A percentile compares a stretch with the other conserved stretches of the same genome.
Evolutionary conservation across 805 yeast genomes (phyloP).

Genomic region (Ogataea henricii): DNA sequence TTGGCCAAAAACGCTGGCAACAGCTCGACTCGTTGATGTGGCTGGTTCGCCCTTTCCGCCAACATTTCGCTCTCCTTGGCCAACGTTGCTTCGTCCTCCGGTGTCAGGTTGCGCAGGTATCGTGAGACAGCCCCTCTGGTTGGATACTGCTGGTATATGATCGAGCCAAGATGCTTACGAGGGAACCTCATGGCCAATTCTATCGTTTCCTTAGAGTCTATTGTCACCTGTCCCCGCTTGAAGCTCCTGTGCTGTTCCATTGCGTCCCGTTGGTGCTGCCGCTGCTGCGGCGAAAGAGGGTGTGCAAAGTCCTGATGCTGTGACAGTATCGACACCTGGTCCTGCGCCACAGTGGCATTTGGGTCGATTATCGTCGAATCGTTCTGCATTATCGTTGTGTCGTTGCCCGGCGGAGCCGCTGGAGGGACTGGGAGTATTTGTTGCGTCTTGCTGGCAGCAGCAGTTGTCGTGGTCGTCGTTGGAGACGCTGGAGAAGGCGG

Average conservation of each 20-base stretch:
- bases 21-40: conserved; percentile 34
- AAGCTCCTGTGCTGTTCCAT: background rate
- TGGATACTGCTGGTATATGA: conserved; percentile 59
- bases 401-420: conserved; percentile 24
- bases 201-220: conserved; percentile 44
- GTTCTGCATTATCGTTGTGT: conserved; percentile 29
- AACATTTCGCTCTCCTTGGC: conserved; percentile 13
- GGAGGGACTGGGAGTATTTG: background rate
- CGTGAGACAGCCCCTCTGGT: conserved; percentile 42
- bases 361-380: conserved; percentile 32
- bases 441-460: background rate
- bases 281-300: conserved; percentile 9
- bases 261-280: background rate
- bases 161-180: conserved; percentile 51
- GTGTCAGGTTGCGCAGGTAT: conserved; percentile 21
- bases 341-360: conserved; percentile 23
- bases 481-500: background rate
- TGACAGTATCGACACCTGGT: conserved; percentile 11
- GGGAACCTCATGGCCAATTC: conserved; percentile 44
- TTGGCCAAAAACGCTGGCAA: conserved; percentile 35
- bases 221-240: conserved; percentile 20
- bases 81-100: conserved; percentile 21
- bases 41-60: conserved; percentile 15
- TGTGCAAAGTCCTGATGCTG: conserved; percentile 8
- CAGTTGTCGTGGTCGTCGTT: background rate